Base-by-base conservation (phyloP, 2,329 filamentous ascomycete genomes). In the Colletotrichum godetiae region DNA sequence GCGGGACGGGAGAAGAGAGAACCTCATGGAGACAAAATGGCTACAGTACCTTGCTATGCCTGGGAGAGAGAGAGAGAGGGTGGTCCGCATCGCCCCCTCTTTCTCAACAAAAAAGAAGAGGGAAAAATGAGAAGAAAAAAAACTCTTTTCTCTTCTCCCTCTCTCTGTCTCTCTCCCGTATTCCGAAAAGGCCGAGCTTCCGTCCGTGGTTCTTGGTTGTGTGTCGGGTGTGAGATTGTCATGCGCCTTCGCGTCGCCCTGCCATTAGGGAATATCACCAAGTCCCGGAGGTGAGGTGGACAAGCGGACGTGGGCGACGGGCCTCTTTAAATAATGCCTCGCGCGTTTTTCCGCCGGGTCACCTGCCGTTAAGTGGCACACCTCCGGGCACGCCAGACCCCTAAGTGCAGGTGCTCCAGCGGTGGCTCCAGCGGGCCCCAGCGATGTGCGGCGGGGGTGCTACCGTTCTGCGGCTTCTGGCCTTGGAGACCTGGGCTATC, bases 401-500 rank as follows among this genome's bases (percentile, higher is more conserved):
- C 74, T 75, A 75, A 75, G 74, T 67, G 74, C 74, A 75, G 74
- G 74, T 75, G 74, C 71, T 49, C 59, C 46, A 71, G 71, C 71
- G 70, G 65, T 33, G 37, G 59, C 5, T 12, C 53, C 66, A 59
- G 67, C 59, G 59, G 67, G 52, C 57, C 49, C 61, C 61, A 49
- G 33, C 31, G 31, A 22, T 24, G 49, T 22, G 61, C 46, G 27
- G 46, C 46, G 8, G 46, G 42, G 42, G 33, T 35, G 27, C 33
- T 35, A 12, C 33, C 33, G 27, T 27, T 12, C 33, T 12, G 33
- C 33, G 33, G 27, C 27, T 27, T 27, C 27, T 27, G 27, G 27
- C 27, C 27, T 27, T 27, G 27, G 4, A 27, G 27, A 27, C 27
- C 27, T 27, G 27, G 27, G 27, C 27, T 27, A 27, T 27, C 33